Evolutionary conservation across 805 yeast genomes (phyloP).

Genomic region (Yamadazyma ubonensis): DNA sequence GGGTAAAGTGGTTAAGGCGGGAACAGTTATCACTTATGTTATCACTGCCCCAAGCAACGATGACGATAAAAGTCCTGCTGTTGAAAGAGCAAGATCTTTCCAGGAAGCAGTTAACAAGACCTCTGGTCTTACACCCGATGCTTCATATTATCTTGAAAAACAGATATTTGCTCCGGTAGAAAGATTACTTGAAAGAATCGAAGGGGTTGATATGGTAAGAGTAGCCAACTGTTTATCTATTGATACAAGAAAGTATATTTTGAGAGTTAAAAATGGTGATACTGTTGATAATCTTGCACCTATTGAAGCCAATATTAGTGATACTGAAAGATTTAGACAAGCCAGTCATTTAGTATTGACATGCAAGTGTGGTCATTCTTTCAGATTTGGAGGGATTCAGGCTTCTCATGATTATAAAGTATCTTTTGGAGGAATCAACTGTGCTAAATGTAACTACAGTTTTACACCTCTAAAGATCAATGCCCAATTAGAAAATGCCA

Average conservation of each 20-base stretch:
- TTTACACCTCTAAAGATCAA: slow-evolving; percentile 57
- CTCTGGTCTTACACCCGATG: slow-evolving; percentile 63
- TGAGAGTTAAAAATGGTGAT: slow-evolving; percentile 41
- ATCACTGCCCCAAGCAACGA: slow-evolving; percentile 49
- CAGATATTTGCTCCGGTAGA: slow-evolving; percentile 91
- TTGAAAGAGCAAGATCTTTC: slow-evolving; percentile 82
- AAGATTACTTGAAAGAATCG: slow-evolving; percentile 78
- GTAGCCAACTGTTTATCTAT: slow-evolving; percentile 77
- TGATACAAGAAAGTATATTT: slow-evolving; percentile 62
- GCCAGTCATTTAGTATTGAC: slow-evolving; percentile 52
- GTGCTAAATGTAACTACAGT: slow-evolving; percentile 56
- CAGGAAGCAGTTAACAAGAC: slow-evolving; percentile 63
- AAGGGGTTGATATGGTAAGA: slow-evolving; percentile 79
- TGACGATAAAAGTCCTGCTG: slow-evolving; percentile 44
- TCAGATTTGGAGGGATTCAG: slow-evolving; percentile 73
- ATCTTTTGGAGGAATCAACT: slow-evolving; percentile 67
- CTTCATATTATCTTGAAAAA: slow-evolving; percentile 75
- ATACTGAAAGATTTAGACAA: slow-evolving; percentile 75
- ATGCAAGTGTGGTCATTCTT: slow-evolving; percentile 62
- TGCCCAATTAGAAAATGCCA: slow-evolving; percentile 70
- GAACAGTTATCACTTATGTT: slow-evolving; percentile 85
- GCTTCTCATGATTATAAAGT: slow-evolving; percentile 60
- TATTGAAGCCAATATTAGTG: slow-evolving; percentile 76
- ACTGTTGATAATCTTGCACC: slow-evolving; percentile 51
- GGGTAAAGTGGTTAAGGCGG: slow-evolving; percentile 86